Evolutionary conservation across 179 eudicot species (phyloP).

Genomic region (Pouteria campechiana): DNA sequence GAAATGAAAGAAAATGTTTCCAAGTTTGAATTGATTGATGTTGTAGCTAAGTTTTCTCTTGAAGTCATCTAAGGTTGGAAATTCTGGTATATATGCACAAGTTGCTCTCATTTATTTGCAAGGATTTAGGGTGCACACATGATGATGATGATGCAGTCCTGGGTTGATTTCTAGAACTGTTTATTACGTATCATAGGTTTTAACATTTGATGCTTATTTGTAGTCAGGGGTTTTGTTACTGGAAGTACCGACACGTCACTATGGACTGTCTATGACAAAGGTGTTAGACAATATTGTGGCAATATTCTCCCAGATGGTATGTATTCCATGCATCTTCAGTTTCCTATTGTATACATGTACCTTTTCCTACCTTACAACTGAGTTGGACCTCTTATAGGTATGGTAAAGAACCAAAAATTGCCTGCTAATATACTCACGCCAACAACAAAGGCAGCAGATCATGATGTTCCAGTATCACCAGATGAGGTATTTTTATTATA

Average conservation of each 20-base stretch:
- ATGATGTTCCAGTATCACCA: slow-evolving; percentile 91
- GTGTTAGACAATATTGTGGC: slow-evolving; percentile 82
- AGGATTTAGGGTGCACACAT: too few species aligned
- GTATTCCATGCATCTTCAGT: background rate
- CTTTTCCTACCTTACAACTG: slow-evolving; percentile 3
- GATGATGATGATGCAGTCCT: background rate
- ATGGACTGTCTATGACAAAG: slow-evolving; percentile 91
- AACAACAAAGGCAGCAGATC: slow-evolving; percentile 91
- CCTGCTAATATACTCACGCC: slow-evolving; percentile 81
- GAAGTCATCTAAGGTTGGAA: too few species aligned
- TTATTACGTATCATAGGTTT: background rate
- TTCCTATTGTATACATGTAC: background rate
- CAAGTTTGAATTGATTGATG: too few species aligned
- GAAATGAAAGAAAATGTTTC: too few species aligned
- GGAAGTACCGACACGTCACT: slow-evolving; percentile 97
- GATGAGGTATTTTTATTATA: slow-evolving; percentile 43
- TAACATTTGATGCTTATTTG: slow-evolving; percentile 6
- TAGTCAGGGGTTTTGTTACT: slow-evolving; percentile 93
- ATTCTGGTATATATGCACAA: too few species aligned
- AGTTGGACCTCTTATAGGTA: slow-evolving; percentile 25
- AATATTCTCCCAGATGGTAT: slow-evolving; percentile 82
- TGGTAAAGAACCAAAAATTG: slow-evolving; percentile 80
- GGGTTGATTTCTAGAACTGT: background rate
- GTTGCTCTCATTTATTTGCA: too few species aligned
- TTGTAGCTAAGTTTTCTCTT: too few species aligned